Conservation (phyloP, 345 rosid species). For the Carallia pectinifolia region DNA sequence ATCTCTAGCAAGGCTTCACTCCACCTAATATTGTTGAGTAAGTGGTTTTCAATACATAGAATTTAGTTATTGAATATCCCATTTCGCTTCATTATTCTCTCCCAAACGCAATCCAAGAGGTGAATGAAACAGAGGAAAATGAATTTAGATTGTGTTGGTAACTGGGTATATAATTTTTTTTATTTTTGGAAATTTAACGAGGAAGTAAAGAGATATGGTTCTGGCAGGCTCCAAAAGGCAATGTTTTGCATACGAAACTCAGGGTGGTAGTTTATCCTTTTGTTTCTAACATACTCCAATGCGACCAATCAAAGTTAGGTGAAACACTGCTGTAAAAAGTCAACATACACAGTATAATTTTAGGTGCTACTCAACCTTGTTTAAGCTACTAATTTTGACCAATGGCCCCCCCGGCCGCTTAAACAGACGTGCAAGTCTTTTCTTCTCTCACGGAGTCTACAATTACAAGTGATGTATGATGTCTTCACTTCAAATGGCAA, state of each 20-base stretch:
- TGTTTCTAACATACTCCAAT: neutral
- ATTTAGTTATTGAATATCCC: too few relatives aligned
- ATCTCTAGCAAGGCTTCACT: conserved; percentile 1
- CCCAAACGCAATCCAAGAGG: too few relatives aligned
- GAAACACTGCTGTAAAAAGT: conserved; percentile 23
- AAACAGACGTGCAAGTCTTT: neutral
- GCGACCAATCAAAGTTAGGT: conserved; percentile 25
- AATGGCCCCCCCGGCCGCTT: neutral
- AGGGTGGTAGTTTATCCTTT: neutral
- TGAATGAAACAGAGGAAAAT: too few relatives aligned
- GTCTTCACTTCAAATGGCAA: neutral
- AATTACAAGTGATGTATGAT: neutral
- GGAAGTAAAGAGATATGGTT: too few relatives aligned
- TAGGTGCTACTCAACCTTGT: neutral
- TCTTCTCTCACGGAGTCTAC: neutral
- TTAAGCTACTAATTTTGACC: conserved; percentile 26
- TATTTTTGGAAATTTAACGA: too few relatives aligned
- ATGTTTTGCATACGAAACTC: too few relatives aligned
- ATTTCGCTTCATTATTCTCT: too few relatives aligned
- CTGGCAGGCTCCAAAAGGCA: too few relatives aligned
- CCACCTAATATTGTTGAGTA: neutral
- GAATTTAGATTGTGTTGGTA: too few relatives aligned
- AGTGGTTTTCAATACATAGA: neutral
- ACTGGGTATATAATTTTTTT: too few relatives aligned
- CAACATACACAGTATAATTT: conserved; percentile 15